Evolutionary conservation across 768 basidiomycete genomes (phyloP), one percentile per base, ranked within the genome.

Genomic region (Suillus brevipes): DNA sequence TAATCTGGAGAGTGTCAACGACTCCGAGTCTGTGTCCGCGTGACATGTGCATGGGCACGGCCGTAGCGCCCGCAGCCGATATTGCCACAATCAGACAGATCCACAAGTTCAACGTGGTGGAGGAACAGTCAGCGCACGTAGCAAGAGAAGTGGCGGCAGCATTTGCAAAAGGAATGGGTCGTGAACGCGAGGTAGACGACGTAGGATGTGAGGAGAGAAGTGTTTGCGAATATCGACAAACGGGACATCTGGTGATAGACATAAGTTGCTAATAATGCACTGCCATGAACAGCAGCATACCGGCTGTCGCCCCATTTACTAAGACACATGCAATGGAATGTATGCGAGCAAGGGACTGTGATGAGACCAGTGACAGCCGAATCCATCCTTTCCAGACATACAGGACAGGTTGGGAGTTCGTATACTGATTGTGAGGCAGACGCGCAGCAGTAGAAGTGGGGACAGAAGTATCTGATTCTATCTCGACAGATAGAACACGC

Each of bases 61-160:
- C 94, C 93, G 68, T 99, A 99, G 20, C 97, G 85, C 12, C 95
- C 97, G 72, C 97, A 99, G 20, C 95, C 96, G 56, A 97, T 89
- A 71, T 95, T 94, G 13, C 97, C 97, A 70, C 97, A 99, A 99
- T 92, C 43, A 99, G 88, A 74, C 97, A 99, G 64, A 99, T 97
- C 97, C 97, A 99, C 14, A 97, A 84, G 72, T 96, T 97, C n/a
- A n/a, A n/a, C 1, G 87, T 89, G 2, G 89, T 90, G 38, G 88
- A 89, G 14, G 82, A 77, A 73, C 92, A 96, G 60, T 88, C 87
- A 20, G 85, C 84, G 76, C 90, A 95, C 0, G 84, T 80, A 3
- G 92, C 90, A 59, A 81, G 75, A 23, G 75, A 72, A 20, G 86
- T 74, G 8, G 82, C 78, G 4, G 82, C 74, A 6, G 85, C 78